Evolutionary conservation across 352 stramenopile species (phyloP).

Genomic region (Phytophthora europaea): DNA sequence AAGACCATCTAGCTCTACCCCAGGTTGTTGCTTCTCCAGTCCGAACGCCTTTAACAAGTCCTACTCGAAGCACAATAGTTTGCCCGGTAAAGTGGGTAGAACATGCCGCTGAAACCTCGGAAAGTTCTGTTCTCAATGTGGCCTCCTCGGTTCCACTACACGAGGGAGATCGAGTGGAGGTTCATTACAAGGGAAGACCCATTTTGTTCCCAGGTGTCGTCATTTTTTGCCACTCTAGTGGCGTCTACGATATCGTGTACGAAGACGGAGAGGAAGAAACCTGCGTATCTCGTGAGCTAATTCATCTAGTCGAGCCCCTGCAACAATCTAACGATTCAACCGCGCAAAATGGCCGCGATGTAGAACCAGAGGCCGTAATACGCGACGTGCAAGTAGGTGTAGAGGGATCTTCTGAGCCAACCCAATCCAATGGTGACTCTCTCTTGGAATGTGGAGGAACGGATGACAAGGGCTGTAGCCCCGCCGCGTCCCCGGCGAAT

Average conservation of each 20-base stretch:
- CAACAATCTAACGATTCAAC: neutral
- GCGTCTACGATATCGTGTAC: constrained; percentile 36
- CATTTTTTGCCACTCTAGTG: constrained; percentile 18
- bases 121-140: neutral
- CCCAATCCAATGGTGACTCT: neutral
- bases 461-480: neutral
- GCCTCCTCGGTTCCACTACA: constrained; percentile 1
- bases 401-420: neutral
- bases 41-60: neutral
- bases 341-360: neutral
- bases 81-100: constrained; percentile 34
- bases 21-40: neutral
- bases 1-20: neutral
- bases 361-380: neutral
- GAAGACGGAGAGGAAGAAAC: constrained; percentile 43
- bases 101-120: neutral
- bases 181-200: constrained; percentile 20
- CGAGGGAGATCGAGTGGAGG: constrained; percentile 28
- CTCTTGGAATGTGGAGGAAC: neutral
- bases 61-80: constrained; percentile 13
- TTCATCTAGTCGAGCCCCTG: constrained; percentile 17
- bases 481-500: neutral
- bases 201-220: constrained; percentile 21
- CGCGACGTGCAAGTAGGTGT: neutral
- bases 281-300: constrained; percentile 34